Conservation (phyloP, 1,284 basidiomycete genomes). For the Wallemia mellicola region DNA sequence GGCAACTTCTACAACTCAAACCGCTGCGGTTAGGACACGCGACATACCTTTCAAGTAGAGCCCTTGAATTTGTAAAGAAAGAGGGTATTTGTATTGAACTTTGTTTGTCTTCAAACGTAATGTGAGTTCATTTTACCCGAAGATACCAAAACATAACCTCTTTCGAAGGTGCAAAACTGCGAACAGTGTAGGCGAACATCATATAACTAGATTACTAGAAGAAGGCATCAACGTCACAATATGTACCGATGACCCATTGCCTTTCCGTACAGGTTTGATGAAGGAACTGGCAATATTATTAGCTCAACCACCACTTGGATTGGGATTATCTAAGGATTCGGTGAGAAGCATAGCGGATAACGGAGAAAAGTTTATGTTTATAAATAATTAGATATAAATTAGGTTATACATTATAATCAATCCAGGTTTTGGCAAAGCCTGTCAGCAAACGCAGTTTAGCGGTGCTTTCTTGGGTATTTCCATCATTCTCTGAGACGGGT, state of each 20-base stretch:
- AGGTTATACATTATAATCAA: background rate
- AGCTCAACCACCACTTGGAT: background rate
- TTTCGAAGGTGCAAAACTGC: background rate
- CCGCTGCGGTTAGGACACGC: background rate
- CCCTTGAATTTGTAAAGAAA: background rate
- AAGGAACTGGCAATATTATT: background rate
- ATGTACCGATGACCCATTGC: background rate
- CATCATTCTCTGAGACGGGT: background rate
- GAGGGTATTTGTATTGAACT: background rate
- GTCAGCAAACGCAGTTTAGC: background rate
- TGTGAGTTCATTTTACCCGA: background rate
- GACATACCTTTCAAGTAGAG: background rate
- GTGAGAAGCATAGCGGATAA: background rate
- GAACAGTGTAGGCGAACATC: background rate
- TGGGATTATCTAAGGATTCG: background rate
- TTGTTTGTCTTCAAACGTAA: background rate
- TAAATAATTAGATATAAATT: background rate
- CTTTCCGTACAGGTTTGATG: background rate
- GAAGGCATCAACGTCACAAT: background rate
- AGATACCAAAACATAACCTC: background rate
- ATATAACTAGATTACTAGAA: background rate
- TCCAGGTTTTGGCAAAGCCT: background rate
- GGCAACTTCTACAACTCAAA: background rate
- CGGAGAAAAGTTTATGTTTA: background rate
- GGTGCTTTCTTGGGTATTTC: background rate